Evolutionary conservation across 148 eudicot genomes (phyloP).

Genomic region (Rhododendron simsii): DNA sequence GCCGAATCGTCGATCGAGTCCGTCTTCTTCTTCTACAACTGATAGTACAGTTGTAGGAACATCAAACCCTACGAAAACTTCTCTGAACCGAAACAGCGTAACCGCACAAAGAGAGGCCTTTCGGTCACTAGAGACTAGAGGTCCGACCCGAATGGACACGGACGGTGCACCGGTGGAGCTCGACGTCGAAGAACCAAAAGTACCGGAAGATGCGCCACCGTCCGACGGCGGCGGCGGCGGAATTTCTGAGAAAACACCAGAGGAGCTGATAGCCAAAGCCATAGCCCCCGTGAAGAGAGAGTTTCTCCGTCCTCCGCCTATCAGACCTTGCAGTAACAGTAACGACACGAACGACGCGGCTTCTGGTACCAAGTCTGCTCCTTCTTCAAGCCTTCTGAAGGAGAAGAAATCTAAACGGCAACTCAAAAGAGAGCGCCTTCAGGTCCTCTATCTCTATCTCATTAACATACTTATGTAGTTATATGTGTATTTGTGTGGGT

Average conservation of each 20-base stretch:
- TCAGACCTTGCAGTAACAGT: conserved; percentile 17
- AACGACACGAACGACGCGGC: conserved; percentile 18
- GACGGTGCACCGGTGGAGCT: conserved; percentile 8
- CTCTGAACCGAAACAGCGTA: neutral
- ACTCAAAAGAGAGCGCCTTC: conserved; percentile 72
- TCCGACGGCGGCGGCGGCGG: neutral
- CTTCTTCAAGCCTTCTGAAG: conserved; percentile 38
- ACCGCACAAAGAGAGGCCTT: neutral
- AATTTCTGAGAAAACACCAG: conserved; percentile 22
- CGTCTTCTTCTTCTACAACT: neutral
- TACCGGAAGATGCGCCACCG: neutral
- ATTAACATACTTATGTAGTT: neutral
- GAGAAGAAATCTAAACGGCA: conserved; percentile 95
- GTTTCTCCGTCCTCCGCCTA: conserved; percentile 59
- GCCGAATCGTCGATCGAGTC: neutral
- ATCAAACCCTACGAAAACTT: neutral
- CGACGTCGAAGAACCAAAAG: conserved; percentile 4
- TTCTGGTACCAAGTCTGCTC: conserved; percentile 19
- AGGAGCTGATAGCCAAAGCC: conserved; percentile 68
- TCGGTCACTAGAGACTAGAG: neutral
- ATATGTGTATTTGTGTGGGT: no score
- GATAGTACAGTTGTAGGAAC: neutral
- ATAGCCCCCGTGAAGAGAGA: conserved; percentile 87
- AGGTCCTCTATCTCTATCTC: conserved; percentile 30
- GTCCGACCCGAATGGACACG: neutral